Evolutionary conservation across 495 filamentous ascomycete species (phyloP).

Genomic region (Apodospora peruviana): DNA sequence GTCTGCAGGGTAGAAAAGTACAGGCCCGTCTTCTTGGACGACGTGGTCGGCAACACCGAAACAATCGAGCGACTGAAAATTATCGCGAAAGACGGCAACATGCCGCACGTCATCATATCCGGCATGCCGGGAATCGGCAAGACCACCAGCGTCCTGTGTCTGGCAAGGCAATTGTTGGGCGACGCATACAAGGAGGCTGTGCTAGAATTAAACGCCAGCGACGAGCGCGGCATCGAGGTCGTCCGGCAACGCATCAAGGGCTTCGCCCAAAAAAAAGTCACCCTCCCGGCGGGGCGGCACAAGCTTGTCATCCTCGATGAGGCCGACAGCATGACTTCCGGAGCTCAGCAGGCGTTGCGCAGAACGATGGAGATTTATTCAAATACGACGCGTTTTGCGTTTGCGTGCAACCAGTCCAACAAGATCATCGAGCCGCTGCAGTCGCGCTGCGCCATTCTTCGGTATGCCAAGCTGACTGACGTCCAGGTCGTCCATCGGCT

Average conservation of each 20-base stretch:
- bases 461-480: conserved; percentile 89
- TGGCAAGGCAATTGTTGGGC: conserved; percentile 86
- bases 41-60: conserved; percentile 95
- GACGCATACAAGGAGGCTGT: conserved; percentile 97
- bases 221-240: conserved; percentile 97
- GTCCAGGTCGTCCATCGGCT: conserved; percentile 84
- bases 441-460: conserved; percentile 91
- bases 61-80: conserved; percentile 97
- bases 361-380: conserved; percentile 99
- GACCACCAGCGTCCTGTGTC: conserved; percentile 91
- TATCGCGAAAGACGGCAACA: conserved; percentile 98
- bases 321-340: conserved; percentile 95
- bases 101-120: conserved; percentile 98
- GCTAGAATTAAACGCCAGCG: conserved; percentile 89
- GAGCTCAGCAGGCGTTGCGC: conserved; percentile 91
- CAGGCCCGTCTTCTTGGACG: conserved; percentile 86
- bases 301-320: conserved; percentile 98
- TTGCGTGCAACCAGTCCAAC: conserved; percentile 97
- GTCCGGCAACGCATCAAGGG: conserved; percentile 98
- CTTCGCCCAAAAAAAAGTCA: conserved; percentile 99
- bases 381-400: conserved; percentile 92
- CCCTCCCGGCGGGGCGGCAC: conserved; percentile 80
- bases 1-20: conserved; percentile 98
- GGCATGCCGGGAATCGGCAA: conserved; percentile 99
- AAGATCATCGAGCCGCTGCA: conserved; percentile 99